A percentile compares a stretch with the other conserved stretches of the same genome.
Evolutionary conservation across 1,284 basidiomycete genomes (phyloP).

Genomic region (Puccinia polysora): DNA sequence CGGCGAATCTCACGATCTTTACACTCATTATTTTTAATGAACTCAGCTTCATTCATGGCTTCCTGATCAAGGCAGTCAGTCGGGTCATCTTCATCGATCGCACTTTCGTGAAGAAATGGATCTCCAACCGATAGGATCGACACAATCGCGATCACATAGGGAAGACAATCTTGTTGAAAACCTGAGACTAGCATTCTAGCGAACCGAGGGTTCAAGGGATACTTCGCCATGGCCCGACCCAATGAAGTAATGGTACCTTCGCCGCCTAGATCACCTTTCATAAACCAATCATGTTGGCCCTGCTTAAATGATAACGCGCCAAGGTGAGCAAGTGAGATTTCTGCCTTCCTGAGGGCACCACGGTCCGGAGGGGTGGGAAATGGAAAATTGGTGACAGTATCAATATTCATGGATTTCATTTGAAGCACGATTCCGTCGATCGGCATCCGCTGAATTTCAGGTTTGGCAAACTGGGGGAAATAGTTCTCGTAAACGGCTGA

Average conservation of each 20-base stretch:
- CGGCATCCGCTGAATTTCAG: conserved; percentile 91
- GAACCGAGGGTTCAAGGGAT: conserved; percentile 87
- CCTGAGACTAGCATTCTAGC: conserved; percentile 91
- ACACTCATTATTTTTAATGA: conserved; percentile 67
- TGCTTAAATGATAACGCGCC: conserved; percentile 61
- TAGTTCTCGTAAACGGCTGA: conserved; percentile 81
- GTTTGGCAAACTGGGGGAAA: conserved; percentile 77
- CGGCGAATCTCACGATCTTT: conserved; percentile 66
- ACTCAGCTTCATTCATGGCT: conserved; percentile 10
- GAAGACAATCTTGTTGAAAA: conserved; percentile 81
- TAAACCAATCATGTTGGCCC: conserved; percentile 45
- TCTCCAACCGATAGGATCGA: conserved; percentile 91
- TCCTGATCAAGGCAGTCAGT: conserved; percentile 61
- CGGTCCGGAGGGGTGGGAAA: conserved; percentile 95
- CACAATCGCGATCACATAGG: conserved; percentile 86
- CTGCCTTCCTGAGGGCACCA: conserved; percentile 71
- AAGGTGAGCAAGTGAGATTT: conserved; percentile 72
- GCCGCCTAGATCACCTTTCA: conserved; percentile 57
- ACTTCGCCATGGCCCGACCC: conserved; percentile 83
- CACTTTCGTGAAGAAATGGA: conserved; percentile 84
- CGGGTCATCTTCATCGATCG: conserved; percentile 61
- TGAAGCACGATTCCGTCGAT: conserved; percentile 95
- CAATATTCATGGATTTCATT: conserved; percentile 99
- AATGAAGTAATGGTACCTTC: conserved; percentile 71
- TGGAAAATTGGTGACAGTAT: conserved; percentile 92